phyloP scores from a whole-genome alignment of 2,329 filamentous ascomycete species.

The Alternaria viburni region DNA sequence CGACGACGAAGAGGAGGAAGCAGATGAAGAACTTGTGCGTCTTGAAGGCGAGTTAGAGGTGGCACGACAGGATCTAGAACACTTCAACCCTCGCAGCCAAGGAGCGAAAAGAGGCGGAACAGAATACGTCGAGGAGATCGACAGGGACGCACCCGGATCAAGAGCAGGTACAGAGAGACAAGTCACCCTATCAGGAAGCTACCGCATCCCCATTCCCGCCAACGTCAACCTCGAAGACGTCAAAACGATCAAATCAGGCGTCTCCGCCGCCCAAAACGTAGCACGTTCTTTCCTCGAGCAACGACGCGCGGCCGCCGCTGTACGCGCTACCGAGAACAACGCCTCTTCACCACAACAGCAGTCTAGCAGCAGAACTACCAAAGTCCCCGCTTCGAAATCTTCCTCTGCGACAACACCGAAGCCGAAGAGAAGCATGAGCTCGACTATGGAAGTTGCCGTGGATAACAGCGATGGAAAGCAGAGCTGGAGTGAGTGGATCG shows the following conservation, averaged over 20 bases:
- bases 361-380: neutral
- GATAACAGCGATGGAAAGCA: constrained; percentile 28
- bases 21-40: constrained; percentile 40
- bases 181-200: constrained; percentile 44
- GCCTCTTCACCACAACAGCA: neutral
- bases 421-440: constrained; percentile 11
- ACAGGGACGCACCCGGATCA: constrained; percentile 11
- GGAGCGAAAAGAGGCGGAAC: constrained; percentile 14
- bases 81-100: constrained; percentile 23
- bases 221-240: constrained; percentile 42
- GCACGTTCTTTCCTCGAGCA: constrained; percentile 43
- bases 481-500: constrained; percentile 48
- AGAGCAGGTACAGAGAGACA: constrained; percentile 27
- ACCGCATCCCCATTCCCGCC: constrained; percentile 45
- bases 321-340: constrained; percentile 10
- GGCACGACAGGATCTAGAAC: constrained; percentile 38
- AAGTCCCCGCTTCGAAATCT: neutral
- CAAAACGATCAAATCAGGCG: constrained; percentile 42
- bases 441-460: constrained; percentile 22
- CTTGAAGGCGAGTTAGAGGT: constrained; percentile 43
- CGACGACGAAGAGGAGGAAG: constrained; percentile 32
- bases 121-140: constrained; percentile 41
- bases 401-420: constrained; percentile 1
- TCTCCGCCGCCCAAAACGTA: constrained; percentile 43
- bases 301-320: constrained; percentile 22